Base-by-base conservation (phyloP, 257 asterid species). In the Gentiana dahurica region DNA sequence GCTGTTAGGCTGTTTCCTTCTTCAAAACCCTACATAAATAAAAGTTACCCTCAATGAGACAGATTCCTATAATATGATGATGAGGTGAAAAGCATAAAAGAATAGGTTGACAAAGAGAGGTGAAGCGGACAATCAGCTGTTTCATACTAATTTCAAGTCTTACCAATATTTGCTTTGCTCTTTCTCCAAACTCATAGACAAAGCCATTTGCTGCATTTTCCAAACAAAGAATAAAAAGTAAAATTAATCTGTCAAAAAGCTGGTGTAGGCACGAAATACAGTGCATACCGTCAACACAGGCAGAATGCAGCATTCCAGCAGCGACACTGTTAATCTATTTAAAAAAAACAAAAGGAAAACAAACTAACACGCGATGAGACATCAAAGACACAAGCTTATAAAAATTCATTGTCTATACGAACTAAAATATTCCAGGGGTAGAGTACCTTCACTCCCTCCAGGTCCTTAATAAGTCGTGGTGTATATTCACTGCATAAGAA, bases 281-380 rank as follows among this genome's bases (percentile, higher is more conserved):
- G 59, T 36, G 49, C 57, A 55, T 79, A 87, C 98, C 97, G 68
- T 70, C 75, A 66, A 85, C 58, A 74, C 94, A 85, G 72, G 87
- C 94, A 55, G 98, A 77, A 68, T 91, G 98, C 80, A 87, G 61
- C 97, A 91, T 87, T 73, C 98, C 98, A 64, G 97, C 88, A 62
- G 97, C 79, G 71, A 75, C 83, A 65, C 79, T 75, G 76, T 77
- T 87, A 46, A 85, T 87, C 98, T 91, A 74, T 60, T 55, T 2
- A 39, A 7, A 39, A 39, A 39, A 39, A 39, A 39, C 6, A 7
- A 39, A 39, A 39, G 44, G 44, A 39, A 39, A 7, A 67, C 33
- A 73, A 72, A 58, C 51, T 66, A 34, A 55, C 54, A 43, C 11
- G 44, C 68, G 45, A 70, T 41, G 57, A 41, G 46, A 41, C 46